Percentiles rank a stretch among this genome's conserved stretches.
These are phyloP conservation scores for Zelopaecilomyces penicillatus DNA, from an alignment of 2,329 filamentous ascomycete genomes.

Conservation along the genomic window DNA sequence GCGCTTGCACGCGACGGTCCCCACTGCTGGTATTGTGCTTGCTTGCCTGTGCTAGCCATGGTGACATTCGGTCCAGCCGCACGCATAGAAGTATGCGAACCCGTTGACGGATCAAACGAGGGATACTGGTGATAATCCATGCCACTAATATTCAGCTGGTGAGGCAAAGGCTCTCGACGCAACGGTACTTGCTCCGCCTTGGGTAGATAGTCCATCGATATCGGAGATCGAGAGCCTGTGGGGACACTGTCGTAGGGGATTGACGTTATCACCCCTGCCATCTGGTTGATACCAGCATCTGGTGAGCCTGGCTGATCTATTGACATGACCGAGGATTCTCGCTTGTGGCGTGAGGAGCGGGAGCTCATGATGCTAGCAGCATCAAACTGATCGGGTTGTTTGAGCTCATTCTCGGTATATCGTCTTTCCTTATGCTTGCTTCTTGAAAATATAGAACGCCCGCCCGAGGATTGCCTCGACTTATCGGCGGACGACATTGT, in stretches of 20 bases:
- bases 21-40: constrained; percentile 73
- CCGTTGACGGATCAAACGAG: constrained; percentile 52
- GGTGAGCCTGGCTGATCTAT: constrained; percentile 58
- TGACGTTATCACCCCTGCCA: constrained; percentile 74
- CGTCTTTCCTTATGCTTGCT: constrained; percentile 71
- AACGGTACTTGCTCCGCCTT: constrained; percentile 54
- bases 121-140: constrained; percentile 88
- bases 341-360: constrained; percentile 65
- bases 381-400: constrained; percentile 49
- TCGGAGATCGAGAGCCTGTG: constrained; percentile 58
- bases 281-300: constrained; percentile 61
- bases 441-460: constrained; percentile 79
- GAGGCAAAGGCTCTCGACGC: constrained; percentile 66
- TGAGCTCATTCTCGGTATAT: constrained; percentile 50
- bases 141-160: constrained; percentile 71
- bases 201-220: constrained; percentile 65
- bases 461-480: constrained; percentile 67
- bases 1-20: constrained; percentile 47
- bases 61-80: constrained; percentile 50
- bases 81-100: constrained; percentile 41
- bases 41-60: constrained; percentile 63
- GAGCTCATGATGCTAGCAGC: constrained; percentile 54
- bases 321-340: constrained; percentile 64
- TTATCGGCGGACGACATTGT: constrained; percentile 63
- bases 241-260: constrained; percentile 74